Evolutionary conservation across 805 yeast species (phyloP).

Genomic region (Saturnispora diversa): DNA sequence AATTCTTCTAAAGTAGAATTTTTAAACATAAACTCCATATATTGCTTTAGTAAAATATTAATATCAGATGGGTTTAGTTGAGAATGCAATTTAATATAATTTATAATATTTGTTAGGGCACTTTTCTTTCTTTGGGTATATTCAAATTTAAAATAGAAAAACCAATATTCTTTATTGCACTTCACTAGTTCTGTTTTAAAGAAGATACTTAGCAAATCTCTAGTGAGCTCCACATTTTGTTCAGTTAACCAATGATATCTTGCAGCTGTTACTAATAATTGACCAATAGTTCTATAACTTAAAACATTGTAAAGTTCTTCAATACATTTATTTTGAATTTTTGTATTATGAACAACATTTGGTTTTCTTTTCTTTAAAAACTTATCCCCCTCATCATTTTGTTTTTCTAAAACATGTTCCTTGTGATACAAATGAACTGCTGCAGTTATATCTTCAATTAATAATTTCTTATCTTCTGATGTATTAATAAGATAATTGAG

Average conservation of each 20-base stretch:
- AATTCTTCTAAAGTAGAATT: slow-evolving; percentile 21
- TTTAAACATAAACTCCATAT: slow-evolving; percentile 31
- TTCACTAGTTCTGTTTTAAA: slow-evolving; percentile 29
- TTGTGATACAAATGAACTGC: slow-evolving; percentile 16
- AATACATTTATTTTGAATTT: slow-evolving; percentile 14
- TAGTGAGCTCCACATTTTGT: slow-evolving; percentile 18
- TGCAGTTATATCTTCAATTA: slow-evolving; percentile 12
- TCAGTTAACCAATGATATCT: slow-evolving; percentile 22
- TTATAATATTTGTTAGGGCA: slow-evolving; percentile 39
- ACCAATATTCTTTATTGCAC: slow-evolving; percentile 47
- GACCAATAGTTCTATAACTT: slow-evolving; percentile 21
- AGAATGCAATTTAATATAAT: slow-evolving; percentile 37
- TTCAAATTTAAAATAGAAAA: slow-evolving; percentile 47
- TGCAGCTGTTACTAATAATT: slow-evolving; percentile 25
- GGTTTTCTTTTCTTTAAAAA: slow-evolving; percentile 4
- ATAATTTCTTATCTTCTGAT: slow-evolving; percentile 8
- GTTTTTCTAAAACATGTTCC: slow-evolving; percentile 6
- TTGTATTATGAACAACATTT: not conserved
- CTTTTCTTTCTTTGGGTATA: slow-evolving; percentile 35
- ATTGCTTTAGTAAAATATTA: slow-evolving; percentile 35
- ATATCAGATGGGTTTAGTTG: slow-evolving; percentile 41
- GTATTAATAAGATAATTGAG: slow-evolving; percentile 11
- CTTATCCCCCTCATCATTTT: not conserved
- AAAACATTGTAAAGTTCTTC: slow-evolving; percentile 14
- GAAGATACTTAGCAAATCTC: slow-evolving; percentile 22